These are phyloP conservation scores for Cubamyces lactineus DNA, from an alignment of 768 basidiomycete species.

Conservation along the genomic window DNA sequence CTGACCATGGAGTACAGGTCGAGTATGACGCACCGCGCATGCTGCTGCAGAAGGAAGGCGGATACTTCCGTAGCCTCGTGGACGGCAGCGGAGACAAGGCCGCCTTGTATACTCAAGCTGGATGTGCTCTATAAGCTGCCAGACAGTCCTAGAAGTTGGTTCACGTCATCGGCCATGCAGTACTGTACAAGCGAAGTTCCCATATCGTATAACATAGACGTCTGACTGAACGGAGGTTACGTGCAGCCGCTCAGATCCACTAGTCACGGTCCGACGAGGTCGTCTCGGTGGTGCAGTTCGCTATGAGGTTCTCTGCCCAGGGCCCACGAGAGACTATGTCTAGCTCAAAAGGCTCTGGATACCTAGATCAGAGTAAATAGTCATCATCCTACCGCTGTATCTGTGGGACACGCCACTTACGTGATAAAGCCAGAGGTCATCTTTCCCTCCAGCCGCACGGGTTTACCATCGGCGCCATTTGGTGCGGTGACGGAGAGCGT, in stretches of 20 bases:
- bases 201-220: too few species aligned
- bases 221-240: too few species aligned
- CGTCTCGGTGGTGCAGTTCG: not conserved
- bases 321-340: slow-evolving; percentile 25
- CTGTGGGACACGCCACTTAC: slow-evolving; percentile 1
- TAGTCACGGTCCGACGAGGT: not conserved
- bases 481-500: slow-evolving; percentile 8
- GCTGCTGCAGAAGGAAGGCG: slow-evolving; percentile 53
- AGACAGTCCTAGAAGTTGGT: too few species aligned
- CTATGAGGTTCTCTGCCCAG: slow-evolving; percentile 19
- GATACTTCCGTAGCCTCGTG: slow-evolving; percentile 54
- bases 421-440: slow-evolving; percentile 19
- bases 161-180: too few species aligned
- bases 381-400: not conserved
- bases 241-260: not conserved
- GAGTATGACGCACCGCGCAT: slow-evolving; percentile 55
- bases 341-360: slow-evolving; percentile 29
- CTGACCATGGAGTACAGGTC: slow-evolving; percentile 28
- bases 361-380: not conserved
- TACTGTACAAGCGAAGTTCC: too few species aligned
- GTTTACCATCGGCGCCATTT: not conserved
- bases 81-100: slow-evolving; percentile 59
- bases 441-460: slow-evolving; percentile 13
- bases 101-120: slow-evolving; percentile 45
- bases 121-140: not conserved